Base-by-base conservation (phyloP, 2,329 filamentous ascomycete species). In the Hymenoscyphus albidus region DNA sequence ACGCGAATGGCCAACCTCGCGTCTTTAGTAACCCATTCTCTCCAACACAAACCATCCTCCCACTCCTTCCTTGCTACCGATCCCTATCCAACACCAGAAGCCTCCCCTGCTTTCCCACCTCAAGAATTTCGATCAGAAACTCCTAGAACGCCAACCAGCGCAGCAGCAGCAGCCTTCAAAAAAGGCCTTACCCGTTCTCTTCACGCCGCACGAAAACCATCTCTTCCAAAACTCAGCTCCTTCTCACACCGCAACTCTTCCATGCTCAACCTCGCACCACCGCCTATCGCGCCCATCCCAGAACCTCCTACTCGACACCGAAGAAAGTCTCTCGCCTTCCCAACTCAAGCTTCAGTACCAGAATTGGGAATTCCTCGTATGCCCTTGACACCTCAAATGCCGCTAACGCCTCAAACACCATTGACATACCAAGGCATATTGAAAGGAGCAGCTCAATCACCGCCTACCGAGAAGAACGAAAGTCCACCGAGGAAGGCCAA, bases 41-140 rank as follows among this genome's bases (percentile, higher is more conserved):
- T 65, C 32, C 59, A 27, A 27, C 27, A 61, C 27, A 55, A 35
- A 59, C 58, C 61, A 9, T 27, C 63, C 38, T 58, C 66, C 3
- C 68, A 71, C 56, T 62, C 69, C n/a, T 74, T 74, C 65, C 68
- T 74, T 12, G 48, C 67, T 31, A 69, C 66, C 12, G 72, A 74
- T 35, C 72, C 73, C 18, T 74, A 71, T 14, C 58, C 63, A 62
- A 54, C 61, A 38, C n/a, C 39, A 10, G 31, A 59, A 59, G 59
- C 59, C 55, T 38, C 62, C 6, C 61, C 63, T 13, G 65, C 64
- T 38, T 4, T 44, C 18, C 56, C 62, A 54, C 2, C 16, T 5
- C 48, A 54, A 54, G 57, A 59, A 16, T 58, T 56, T 5, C 59
- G 58, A 7, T 65, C 69, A 12, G 61, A 42, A 13, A 66, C 68